Evolutionary conservation across 176 grass and related monocot species (phyloP), one percentile per base, ranked within the genome.

Genomic region (Juncus inflexus): DNA sequence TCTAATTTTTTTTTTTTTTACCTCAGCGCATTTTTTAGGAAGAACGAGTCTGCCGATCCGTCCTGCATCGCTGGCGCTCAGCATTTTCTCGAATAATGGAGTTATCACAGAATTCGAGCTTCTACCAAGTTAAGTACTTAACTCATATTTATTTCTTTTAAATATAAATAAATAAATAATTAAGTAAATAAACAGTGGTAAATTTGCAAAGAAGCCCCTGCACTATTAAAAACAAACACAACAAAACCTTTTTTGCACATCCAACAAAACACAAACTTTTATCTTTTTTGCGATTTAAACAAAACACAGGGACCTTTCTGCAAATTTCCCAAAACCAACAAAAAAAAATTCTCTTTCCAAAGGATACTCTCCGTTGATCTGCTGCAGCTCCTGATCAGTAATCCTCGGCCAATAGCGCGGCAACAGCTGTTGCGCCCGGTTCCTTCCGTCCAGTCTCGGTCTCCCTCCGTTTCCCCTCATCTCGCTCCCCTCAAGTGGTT

Each of bases 21-120:
- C 95, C 85, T 99, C 95, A 61, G 95, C 95, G 42, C 95, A 99
- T 86, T 99, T 99, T 81, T 99, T 99, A 54, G 95, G 95, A 75
- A 99, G 84, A 28, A 99, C 95, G 55, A 99, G 72, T 80, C 95
- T 88, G 62, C 95, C 95, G 80, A 99, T 99, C 61, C 95, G 63
- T 12, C 95, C 95, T 77, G 95, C 95, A 73, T 99, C 95, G 76
- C 95, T 99, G 61, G 95, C 89, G 77, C 95, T 99, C 67, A 99
- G 58, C 95, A 90, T 94, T 76, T 99, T 99, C 64, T 99, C 95
- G 76, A 99, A 99, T 40, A 99, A 77, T 76, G 95, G 95, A 65
- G 78, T 94, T 63, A 99, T 88, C n/a, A 96, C 80, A 70, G 86
- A 89, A 66, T 92, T 92, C 50, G 95, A 90, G 72, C 95, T 67